Evolutionary conservation across 495 filamentous ascomycete genomes (phyloP).

Genomic region (Hypoxylon fragiforme): DNA sequence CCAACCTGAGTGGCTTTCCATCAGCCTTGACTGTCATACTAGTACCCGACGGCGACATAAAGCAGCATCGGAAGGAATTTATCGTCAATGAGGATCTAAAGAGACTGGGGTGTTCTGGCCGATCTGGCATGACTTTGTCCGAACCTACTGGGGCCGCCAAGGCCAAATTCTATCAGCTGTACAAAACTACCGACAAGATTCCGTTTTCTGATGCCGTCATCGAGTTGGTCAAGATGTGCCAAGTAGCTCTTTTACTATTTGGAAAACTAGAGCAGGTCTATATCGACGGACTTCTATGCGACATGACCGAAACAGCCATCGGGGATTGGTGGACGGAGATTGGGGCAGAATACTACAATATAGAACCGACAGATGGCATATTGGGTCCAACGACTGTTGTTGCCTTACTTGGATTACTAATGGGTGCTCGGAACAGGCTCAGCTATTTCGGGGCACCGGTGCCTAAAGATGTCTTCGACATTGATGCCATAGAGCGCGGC

Average conservation of each 20-base stretch:
- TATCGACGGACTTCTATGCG: constrained; percentile 89
- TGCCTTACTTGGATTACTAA: constrained; percentile 80
- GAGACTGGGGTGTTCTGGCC: constrained; percentile 85
- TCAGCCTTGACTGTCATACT: constrained; percentile 85
- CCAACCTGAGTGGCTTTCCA: constrained; percentile 87
- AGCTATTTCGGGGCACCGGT: constrained; percentile 79
- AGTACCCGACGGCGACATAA: constrained; percentile 84
- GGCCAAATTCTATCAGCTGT: constrained; percentile 91
- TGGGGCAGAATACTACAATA: constrained; percentile 84
- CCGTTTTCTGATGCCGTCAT: constrained; percentile 74
- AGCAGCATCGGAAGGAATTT: constrained; percentile 78
- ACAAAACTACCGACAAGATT: constrained; percentile 81
- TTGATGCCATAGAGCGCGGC: constrained; percentile 76
- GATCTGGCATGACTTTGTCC: constrained; percentile 78
- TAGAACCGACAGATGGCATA: constrained; percentile 89
- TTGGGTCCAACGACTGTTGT: constrained; percentile 91
- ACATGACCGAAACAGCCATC: constrained; percentile 87
- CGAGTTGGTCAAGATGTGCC: constrained; percentile 90
- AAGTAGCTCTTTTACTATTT: constrained; percentile 85
- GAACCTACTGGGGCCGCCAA: constrained; percentile 76
- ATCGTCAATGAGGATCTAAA: constrained; percentile 96
- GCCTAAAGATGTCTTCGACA: constrained; percentile 89
- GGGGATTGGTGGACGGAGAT: constrained; percentile 97
- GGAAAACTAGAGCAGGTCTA: constrained; percentile 86
- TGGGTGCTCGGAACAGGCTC: constrained; percentile 87